Evolutionary conservation across 2,329 filamentous ascomycete species (phyloP).

Genomic region (Escovopsis sp.): DNA sequence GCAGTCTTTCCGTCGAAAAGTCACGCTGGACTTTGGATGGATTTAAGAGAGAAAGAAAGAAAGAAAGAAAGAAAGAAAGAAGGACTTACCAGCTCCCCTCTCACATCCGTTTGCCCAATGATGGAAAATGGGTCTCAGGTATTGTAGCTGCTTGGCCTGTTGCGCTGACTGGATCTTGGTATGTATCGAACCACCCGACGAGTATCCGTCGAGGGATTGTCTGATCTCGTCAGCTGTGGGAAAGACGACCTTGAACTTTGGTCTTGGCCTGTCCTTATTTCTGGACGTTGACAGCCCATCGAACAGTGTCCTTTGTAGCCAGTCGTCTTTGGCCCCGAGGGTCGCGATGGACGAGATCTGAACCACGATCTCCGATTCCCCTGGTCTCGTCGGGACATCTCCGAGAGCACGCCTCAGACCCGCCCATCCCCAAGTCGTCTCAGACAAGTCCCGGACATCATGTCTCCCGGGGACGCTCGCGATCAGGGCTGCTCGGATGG

Average conservation of each 20-base stretch:
- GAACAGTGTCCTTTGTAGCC: constrained; percentile 55
- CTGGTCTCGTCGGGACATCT: constrained; percentile 31
- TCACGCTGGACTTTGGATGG: too few species aligned
- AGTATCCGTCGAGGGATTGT: constrained; percentile 61
- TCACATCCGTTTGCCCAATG: constrained; percentile 57
- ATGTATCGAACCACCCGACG: constrained; percentile 66
- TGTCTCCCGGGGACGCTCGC: constrained; percentile 64
- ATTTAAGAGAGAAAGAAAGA: too few species aligned
- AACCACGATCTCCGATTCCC: constrained; percentile 35
- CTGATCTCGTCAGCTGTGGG: constrained; percentile 70
- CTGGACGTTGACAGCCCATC: constrained; percentile 25
- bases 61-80: too few species aligned
- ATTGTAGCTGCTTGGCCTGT: constrained; percentile 60
- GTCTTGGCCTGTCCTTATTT: constrained; percentile 14
- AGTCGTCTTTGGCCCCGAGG: constrained; percentile 53
- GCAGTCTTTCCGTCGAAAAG: not conserved
- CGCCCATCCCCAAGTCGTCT: constrained; percentile 63
- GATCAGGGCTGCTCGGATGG: constrained; percentile 56
- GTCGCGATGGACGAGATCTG: constrained; percentile 76
- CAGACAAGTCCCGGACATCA: constrained; percentile 27
- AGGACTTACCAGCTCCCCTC: constrained; percentile 17
- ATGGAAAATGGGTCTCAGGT: constrained; percentile 53
- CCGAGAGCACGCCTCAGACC: constrained; percentile 47
- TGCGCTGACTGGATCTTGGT: constrained; percentile 57
- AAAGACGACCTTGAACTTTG: constrained; percentile 59